Evolutionary conservation across 805 yeast species (phyloP).

Genomic region (Wickerhamiella galacta): DNA sequence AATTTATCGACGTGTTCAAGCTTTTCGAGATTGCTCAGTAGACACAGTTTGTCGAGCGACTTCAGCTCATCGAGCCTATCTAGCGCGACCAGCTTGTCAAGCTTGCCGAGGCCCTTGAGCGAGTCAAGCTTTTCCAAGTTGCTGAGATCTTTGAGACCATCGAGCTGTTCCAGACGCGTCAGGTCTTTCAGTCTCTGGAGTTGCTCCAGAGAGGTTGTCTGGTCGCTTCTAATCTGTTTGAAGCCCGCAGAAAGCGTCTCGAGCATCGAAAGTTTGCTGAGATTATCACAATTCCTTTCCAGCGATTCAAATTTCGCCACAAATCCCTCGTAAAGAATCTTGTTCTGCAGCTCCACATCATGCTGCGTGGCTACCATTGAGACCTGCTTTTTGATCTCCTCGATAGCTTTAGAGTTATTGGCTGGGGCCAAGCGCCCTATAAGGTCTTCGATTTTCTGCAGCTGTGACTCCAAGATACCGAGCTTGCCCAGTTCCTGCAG

Average conservation of each 20-base stretch:
- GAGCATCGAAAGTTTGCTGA: conserved; percentile 5
- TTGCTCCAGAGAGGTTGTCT: too few relatives aligned
- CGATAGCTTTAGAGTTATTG: too few relatives aligned
- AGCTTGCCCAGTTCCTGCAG: conserved; percentile 1
- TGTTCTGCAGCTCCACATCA: too few relatives aligned
- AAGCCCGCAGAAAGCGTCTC: conserved; percentile 1
- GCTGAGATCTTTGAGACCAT: conserved; percentile 9
- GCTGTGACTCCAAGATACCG: too few relatives aligned
- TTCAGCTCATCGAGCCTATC: conserved; percentile 4
- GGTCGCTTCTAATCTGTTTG: conserved; percentile 5
- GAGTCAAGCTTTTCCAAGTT: conserved; percentile 16
- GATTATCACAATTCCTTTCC: too few relatives aligned
- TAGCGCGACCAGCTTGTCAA: conserved; percentile 1
- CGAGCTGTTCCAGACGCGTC: conserved; percentile 6
- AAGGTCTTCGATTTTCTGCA: too few relatives aligned
- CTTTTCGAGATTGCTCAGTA: conserved; percentile 4
- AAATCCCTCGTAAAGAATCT: too few relatives aligned
- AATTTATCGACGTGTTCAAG: conserved; percentile 2
- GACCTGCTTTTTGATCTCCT: too few relatives aligned
- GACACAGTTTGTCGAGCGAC: conserved; percentile 1
- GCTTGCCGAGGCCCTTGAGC: conserved; percentile 9
- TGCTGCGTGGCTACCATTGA: too few relatives aligned
- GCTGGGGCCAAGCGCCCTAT: too few relatives aligned
- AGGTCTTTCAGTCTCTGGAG: conserved; percentile 3
- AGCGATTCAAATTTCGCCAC: too few relatives aligned